Conservation (phyloP, 768 basidiomycete genomes). For the Russula olivacea region DNA sequence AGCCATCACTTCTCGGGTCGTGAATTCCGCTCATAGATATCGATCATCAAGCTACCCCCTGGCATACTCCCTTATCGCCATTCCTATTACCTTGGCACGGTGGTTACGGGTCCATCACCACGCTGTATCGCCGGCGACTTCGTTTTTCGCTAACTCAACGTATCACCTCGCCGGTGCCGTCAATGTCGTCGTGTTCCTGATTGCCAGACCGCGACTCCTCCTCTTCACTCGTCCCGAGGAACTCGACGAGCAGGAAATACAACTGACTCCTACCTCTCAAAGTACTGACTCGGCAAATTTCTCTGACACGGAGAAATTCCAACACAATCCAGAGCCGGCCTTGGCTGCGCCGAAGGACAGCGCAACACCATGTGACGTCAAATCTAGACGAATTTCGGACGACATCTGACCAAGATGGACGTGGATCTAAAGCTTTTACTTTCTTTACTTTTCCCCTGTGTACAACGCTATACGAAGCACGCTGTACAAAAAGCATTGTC, state of each 20-base stretch:
- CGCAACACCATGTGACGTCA: no score
- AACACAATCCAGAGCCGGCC: no score
- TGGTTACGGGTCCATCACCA: neutral
- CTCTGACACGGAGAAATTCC: no score
- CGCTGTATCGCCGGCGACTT: slow-evolving; percentile 33
- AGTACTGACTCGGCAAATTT: no score
- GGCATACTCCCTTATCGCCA: neutral
- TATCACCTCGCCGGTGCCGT: slow-evolving; percentile 33
- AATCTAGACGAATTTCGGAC: no score
- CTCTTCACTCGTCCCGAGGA: slow-evolving; percentile 28
- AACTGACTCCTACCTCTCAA: neutral
- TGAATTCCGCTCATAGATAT: neutral
- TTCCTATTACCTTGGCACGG: neutral
- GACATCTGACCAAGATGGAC: no score
- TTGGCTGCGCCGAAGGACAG: no score
- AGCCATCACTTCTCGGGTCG: neutral
- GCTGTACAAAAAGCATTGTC: no score
- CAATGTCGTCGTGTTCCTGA: slow-evolving; percentile 39
- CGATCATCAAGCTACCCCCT: neutral
- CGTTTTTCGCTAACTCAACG: slow-evolving; percentile 28
- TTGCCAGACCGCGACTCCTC: slow-evolving; percentile 34
- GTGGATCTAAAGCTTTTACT: no score
- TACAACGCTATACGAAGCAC: no score
- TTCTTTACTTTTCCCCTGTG: no score
- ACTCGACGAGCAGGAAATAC: neutral